A percentile compares a stretch with the other conserved stretches of the same genome.
Evolutionary conservation across 2,329 filamentous ascomycete species (phyloP).

Genomic region (Fusarium udum): DNA sequence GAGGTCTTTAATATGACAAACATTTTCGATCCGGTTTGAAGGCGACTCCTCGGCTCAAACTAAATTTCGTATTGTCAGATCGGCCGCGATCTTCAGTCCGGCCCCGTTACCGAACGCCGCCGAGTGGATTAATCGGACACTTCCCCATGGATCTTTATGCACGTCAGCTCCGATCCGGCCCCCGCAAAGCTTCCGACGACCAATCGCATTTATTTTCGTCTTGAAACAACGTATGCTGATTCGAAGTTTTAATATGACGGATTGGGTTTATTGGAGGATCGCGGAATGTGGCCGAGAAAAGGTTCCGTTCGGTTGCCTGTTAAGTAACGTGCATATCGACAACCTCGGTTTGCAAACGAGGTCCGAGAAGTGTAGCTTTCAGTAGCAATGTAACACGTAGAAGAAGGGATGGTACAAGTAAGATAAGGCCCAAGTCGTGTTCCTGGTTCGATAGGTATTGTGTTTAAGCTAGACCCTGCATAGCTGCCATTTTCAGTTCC

Average conservation of each 20-base stretch:
- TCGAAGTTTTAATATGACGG: background rate
- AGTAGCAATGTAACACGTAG: background rate
- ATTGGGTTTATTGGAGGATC: rapidly evolving
- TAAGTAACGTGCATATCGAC: background rate
- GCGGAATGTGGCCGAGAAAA: background rate
- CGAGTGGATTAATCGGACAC: background rate
- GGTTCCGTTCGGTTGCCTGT: background rate
- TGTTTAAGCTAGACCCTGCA: background rate
- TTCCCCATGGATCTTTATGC: background rate
- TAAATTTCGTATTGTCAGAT: background rate
- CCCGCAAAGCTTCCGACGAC: background rate
- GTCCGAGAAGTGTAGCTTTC: background rate
- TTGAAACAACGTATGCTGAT: background rate
- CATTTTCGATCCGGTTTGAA: no score
- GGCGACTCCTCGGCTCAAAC: background rate
- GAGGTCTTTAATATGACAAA: background rate
- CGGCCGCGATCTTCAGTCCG: background rate
- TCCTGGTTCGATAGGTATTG: background rate
- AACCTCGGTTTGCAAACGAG: background rate
- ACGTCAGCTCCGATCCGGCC: background rate
- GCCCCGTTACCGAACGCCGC: background rate
- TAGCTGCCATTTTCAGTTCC: background rate
- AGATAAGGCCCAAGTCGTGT: no score
- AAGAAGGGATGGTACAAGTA: background rate
- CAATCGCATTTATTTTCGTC: background rate